Base-by-base conservation (phyloP, 805 yeast genomes). In the Yueomyces sp. region DNA sequence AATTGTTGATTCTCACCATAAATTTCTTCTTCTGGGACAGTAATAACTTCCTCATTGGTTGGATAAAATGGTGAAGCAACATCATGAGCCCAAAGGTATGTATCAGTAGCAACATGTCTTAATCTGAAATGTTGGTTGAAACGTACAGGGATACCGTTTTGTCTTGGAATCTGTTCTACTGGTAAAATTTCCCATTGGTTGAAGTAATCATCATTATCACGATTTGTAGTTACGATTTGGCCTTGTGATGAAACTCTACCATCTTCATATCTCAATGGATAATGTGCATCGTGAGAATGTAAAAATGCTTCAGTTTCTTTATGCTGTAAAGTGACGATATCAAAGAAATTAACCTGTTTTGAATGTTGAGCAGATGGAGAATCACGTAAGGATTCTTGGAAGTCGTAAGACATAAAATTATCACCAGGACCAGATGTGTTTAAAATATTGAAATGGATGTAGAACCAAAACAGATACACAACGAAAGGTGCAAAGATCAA, bases 341-440 rank as follows among this genome's bases (percentile, higher is more conserved):
- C 97, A 56, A 76, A 73, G 59, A 72, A 90, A 52, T 86, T 75
- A 39, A 92, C 76, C 33, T 73, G 77, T 53, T 76, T 79, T 2
- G 95, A 76, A 31, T 76, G 76, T 52, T 65, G 73, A 11, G 90
- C 84, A 54, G 84, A 60, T 28, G 84, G 78, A 42, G 88, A 84
- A 58, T 92, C 98, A 36, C 77, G 80, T 42, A 92, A 71, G 33
- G 95, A 81, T 56, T 86, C 95, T 67, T 92, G 97, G 72, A 92
- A 92, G 47, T 82, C 88, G 5, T 92, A 72, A n/a, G 92, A 77
- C 98, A 92, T 92, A 61, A 90, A 87, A 3, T 73, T 71, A 60
- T 92, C 96, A 48, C 99, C 99, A 4, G 96, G 92, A 30, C 99
- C 99, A 2, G 97, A 88, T 52, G 75, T 80, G 52, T 66, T 73